Evolutionary conservation across 345 rosid genomes (phyloP), one percentile per base, ranked within the genome.

Genomic region (Populus alba): DNA sequence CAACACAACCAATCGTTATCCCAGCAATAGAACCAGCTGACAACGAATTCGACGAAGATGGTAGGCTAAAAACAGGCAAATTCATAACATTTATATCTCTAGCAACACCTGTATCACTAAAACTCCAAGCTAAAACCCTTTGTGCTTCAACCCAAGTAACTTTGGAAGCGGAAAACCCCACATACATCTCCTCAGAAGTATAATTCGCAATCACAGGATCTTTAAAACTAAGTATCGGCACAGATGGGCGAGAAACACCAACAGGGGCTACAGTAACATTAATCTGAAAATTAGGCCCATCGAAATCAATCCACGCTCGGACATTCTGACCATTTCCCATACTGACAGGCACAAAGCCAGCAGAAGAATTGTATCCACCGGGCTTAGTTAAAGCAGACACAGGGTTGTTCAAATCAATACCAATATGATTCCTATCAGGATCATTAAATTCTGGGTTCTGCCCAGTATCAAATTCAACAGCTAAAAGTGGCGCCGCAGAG

Each of bases 291-390:
- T 85, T 81, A 6, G 51, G 63, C 10, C 97, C 96, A 35, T 92
- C 88, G 43, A 94, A 91, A 61, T 94, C 98, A 59, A 94, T 88
- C 98, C 98, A 94, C 18, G 97, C 98, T 8, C 68, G 93, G 12
- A 94, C 70, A 75, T 92, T 94, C 78, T 86, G 88, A 8, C 98
- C 97, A 2, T 68, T 87, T 53, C 90, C 89, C 97, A 94, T 91
- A 25, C 81, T 77, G 9, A 92, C 79, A 0, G 87, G 78, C 37
- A 94, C 88, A 49, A 92, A 87, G 29, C 78, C 83, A 7, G 90
- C 92, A 7, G 85, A 53, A 6, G 96, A 87, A 78, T 82, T 82
- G 29, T 87, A 94, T 9, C 89, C 94, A 20, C 94, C 96, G 7
- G 89, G 0, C 0, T 20, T 81, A 0, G 85, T 72, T 47, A 22